Conservation (phyloP, 2,329 filamentous ascomycete species). For the Amylocarpus encephaloides region DNA sequence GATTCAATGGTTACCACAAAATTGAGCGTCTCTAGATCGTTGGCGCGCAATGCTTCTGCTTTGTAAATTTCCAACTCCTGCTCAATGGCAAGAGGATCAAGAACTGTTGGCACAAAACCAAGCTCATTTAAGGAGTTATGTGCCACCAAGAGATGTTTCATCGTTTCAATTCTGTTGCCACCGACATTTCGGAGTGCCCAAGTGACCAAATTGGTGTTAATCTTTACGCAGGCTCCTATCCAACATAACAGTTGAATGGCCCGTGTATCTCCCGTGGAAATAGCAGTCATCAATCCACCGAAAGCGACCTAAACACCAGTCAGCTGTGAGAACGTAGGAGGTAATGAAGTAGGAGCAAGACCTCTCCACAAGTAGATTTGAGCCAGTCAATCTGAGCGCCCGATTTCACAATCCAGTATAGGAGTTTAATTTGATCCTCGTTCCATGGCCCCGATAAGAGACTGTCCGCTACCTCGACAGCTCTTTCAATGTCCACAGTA, state of each 20-base stretch:
- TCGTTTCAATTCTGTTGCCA: constrained; percentile 13
- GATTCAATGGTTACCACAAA: too few species aligned
- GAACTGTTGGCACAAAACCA: background rate
- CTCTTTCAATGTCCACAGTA: constrained; percentile 11
- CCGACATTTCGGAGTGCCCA: constrained; percentile 20
- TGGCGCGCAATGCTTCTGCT: too few species aligned
- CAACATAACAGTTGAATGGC: constrained; percentile 19
- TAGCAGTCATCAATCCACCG: constrained; percentile 21
- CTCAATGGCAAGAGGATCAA: too few species aligned
- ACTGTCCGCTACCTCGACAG: constrained; percentile 24
- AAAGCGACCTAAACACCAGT: constrained; percentile 18
- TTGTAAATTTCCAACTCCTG: background rate
- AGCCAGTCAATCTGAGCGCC: constrained; percentile 25
- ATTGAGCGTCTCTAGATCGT: too few species aligned
- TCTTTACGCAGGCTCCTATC: constrained; percentile 13
- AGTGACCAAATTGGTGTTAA: constrained; percentile 14
- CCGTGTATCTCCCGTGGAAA: constrained; percentile 16
- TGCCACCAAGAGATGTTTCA: constrained; percentile 4
- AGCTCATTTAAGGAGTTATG: too few species aligned
- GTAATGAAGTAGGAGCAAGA: constrained; percentile 8
- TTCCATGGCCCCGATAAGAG: constrained; percentile 30
- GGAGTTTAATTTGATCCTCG: constrained; percentile 19
- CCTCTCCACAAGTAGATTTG: constrained; percentile 28
- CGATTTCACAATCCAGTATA: constrained; percentile 28
- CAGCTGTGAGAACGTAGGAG: background rate